Base-by-base conservation (phyloP, 2,329 filamentous ascomycete genomes). In the Didymella lethalis region DNA sequence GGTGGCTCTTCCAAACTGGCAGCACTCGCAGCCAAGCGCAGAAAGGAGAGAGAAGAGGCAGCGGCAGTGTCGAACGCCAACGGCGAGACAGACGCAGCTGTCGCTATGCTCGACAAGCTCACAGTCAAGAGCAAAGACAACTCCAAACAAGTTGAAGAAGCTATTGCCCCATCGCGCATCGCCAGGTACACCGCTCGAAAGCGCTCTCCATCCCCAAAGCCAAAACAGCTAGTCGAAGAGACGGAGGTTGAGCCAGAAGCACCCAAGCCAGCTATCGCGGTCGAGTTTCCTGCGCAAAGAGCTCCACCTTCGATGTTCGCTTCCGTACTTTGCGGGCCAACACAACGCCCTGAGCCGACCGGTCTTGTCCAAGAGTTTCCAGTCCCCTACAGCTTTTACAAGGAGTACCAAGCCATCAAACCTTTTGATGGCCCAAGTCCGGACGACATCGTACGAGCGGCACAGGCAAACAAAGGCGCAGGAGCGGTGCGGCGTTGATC, bases 1-100 rank as follows among this genome's bases (percentile, higher is more conserved):
- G 96, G 95, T 29, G 96, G 95, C 32, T 85, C 87, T 8, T 84
- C 94, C 5, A 99, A 99, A 71, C 82, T 99, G 45, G 94, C 96
- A 68, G 92, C 92, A 47, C 81, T 99, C 41, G 93, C 94, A 50
- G 92, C 92, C 32, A 90, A 91, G 53, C 85, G 93, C 28, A 93
- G 93, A 75, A 93, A 91, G 78, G 96, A 93, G 76, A 88, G 88
- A 14, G 88, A 88, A 29, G 88, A 89, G 38, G 88, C 85, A 67
- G 80, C 74, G 48, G 71, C 73, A 36, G 64, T 54, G 18, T 54
- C 66, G 3, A 54, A 55, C 25, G 48, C 63, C 29, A 66, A 51
- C 8, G 57, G 41, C 31, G 63, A 71, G 8, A 57, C 74, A n/a
- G 74, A 76, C 41, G 69, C 70, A 43, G 74, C 79, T 2, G 63